Evolutionary conservation across 2,329 filamentous ascomycete genomes (phyloP).

Genomic region (Cladosporium sp.): DNA sequence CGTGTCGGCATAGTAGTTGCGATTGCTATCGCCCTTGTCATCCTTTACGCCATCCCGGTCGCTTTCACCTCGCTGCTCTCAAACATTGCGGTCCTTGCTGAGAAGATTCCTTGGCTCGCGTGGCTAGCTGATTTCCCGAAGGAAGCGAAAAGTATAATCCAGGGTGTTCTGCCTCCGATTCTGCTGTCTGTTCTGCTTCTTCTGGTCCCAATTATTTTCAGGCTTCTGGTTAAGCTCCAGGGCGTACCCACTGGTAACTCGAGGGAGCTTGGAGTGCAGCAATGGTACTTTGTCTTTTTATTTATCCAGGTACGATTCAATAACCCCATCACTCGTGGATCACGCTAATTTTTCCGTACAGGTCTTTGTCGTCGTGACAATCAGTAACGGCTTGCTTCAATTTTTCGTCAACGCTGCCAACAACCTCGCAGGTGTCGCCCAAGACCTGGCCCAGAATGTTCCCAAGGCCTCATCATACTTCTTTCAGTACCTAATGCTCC

Average conservation of each 20-base stretch:
- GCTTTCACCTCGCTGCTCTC: conserved; percentile 79
- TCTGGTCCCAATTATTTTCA: conserved; percentile 74
- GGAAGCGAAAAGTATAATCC: conserved; percentile 60
- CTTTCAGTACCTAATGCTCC: conserved; percentile 96
- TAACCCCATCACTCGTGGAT: neutral
- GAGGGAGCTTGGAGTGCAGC: conserved; percentile 75
- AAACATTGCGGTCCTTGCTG: conserved; percentile 65
- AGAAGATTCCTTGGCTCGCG: conserved; percentile 58
- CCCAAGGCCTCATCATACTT: conserved; percentile 92
- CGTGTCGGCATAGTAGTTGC: conserved; percentile 60
- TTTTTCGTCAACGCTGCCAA: conserved; percentile 58
- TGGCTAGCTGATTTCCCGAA: conserved; percentile 61
- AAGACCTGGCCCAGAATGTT: conserved; percentile 68
- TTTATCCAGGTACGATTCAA: conserved; percentile 64
- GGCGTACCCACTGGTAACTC: conserved; percentile 78
- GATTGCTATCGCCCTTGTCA: conserved; percentile 66
- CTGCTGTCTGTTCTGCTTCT: conserved; percentile 71
- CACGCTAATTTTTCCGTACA: conserved; percentile 20
- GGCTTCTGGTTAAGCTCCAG: conserved; percentile 64
- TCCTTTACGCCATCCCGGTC: conserved; percentile 87
- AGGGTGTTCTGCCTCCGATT: conserved; percentile 78
- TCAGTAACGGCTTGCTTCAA: conserved; percentile 68
- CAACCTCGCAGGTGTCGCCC: conserved; percentile 61
- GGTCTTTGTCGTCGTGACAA: conserved; percentile 83
- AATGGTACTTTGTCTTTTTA: conserved; percentile 87